Base-by-base conservation (phyloP, 192 early-diverging fungal genomes). In the Gryganskiella cystojenkinii region DNA sequence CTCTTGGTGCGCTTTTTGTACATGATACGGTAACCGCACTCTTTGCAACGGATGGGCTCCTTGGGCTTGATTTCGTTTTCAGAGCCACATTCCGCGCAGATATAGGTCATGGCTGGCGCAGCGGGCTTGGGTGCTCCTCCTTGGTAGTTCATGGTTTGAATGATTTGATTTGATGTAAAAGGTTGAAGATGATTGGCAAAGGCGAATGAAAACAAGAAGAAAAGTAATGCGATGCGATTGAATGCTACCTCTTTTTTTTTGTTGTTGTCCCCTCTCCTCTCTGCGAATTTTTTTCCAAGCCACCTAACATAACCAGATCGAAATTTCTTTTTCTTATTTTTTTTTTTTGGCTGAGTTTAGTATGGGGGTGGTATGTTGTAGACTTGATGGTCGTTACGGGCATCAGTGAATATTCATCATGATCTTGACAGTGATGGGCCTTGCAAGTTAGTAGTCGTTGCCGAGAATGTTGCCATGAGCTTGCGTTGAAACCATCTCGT, bases 1-100 rank as follows among this genome's bases (percentile, higher is more conserved):
- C 93, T 79, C 84, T 91, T 94, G 51, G 97, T 99, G 58, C 97
- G 88, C 87, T 96, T 95, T 86, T 99, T 99, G 85, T 96, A 95
- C 91, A 99, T 92, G 66, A 99, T 95, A 64, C 97, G 83, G 83
- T 96, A 93, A 14, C 97, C 96, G 80, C 96, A 98, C 62, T 96
- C 93, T 56, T 92, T 91, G 87, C 96, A 99, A 63, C 96, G 94
- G 60, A 99, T 96, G 56, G 96, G 94, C 81, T 99, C 97, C 66
- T 90, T 85, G 37, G 95, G 95, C 73, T 96, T 96, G 67, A 99
- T 91, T 59, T 92, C 90, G 85, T 96, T 99, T 81, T 94, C 90
- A 25, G 82, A 84, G 42, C 94, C 94, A 81, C 97, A 99, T 50
- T 93, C 92, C 87, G 62, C 64, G 28, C 64, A 71, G 49, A 80